Base-by-base conservation (phyloP, 169 alveolate genomes). In the Plasmodium gaboni region DNA sequence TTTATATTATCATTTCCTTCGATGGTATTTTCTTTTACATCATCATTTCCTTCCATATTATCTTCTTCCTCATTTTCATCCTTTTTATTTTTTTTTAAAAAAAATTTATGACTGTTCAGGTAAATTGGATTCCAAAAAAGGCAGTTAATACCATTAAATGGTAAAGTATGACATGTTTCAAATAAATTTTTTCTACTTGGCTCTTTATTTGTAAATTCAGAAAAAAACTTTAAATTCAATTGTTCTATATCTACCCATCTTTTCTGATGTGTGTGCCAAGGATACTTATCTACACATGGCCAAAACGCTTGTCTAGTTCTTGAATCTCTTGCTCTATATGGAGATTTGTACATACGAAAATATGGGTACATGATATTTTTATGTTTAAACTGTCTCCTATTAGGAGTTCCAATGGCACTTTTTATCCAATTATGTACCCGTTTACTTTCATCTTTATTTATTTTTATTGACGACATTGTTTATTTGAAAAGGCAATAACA, bases 211-310 rank as follows among this genome's bases (percentile, higher is more conserved):
- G 88, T 73, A 71, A 89, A 94, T 63, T 94, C 95, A 12, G 96
- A 85, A 64, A 94, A 94, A 7, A 94, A 61, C 65, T 78, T 67
- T n/a, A 94, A 26, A 17, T 88, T 73, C 17, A 94, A 73, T 17
- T 85, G 72, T 32, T 89, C 95, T 44, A 65, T 70, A 51, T 64
- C 60, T 6, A 91, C 86, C 76, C 91, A 94, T 59, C 96, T 88
- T 55, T 94, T 94, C 57, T 94, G 96, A 42, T 94, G 96, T 1
- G 96, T 90, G 64, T 94, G 96, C 95, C 95, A 94, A 3, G 96
- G 96, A 72, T 94, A 92, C 42, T 94, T 94, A 59, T 94, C 96
- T 42, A 94, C 93, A 24, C 59, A 78, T 19, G 96, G 96, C 95
- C 95, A 92, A 92, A 78, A 94, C 12, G 89, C 89, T 24, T 78